Base-by-base conservation (phyloP, 371 early-diverging fungal species). In the Actinomortierella wolfii region DNA sequence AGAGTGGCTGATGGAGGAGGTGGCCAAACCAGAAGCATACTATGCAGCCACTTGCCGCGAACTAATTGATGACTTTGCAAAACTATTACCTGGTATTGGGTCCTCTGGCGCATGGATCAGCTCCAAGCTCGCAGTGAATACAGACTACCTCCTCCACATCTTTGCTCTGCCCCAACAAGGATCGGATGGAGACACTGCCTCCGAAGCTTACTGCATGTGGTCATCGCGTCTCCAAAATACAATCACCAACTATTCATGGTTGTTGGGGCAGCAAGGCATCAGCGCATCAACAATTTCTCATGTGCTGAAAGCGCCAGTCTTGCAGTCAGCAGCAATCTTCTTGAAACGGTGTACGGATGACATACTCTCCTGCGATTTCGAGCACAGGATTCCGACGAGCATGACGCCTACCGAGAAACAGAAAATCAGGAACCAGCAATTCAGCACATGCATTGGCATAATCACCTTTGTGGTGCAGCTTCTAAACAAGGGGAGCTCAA, bases 31-130 rank as follows among this genome's bases (percentile, higher is more conserved):
- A 2, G 88, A 89, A 46, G 64, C 80, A 8, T 80, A 79, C 15
- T 93, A 91, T 64, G 81, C 90, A 1, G 85, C 78, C 45, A 68
- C 78, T 4, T 90, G 91, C 63, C 80, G 89, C 57, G 75, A 67
- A 18, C 66, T 91, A 8, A 81, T 89, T 56, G 78, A 81, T 46
- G 67, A 79, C 29, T 83, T 87, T 59, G 66, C 76, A 0, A 59
- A 66, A 26, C 56, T 76, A 2, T 61, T 76, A 18, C 64, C 78
- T 44, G 68, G 84, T 81, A 11, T 43, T n/a, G 23, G 25, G 9
- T 49, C 56, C 4, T 40, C 75, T n/a, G 59, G 63, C 21, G 34
- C 57, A 34, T 63, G 68, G 60, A 54, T 77, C 18, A 54, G 51
- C 20, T 24, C 47, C 13, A 61, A 59, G 20, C 43, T 71, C n/a